These are phyloP conservation scores for Ascocoryne sarcoides DNA, from an alignment of 2,329 filamentous ascomycete species.

Conservation along the genomic window DNA sequence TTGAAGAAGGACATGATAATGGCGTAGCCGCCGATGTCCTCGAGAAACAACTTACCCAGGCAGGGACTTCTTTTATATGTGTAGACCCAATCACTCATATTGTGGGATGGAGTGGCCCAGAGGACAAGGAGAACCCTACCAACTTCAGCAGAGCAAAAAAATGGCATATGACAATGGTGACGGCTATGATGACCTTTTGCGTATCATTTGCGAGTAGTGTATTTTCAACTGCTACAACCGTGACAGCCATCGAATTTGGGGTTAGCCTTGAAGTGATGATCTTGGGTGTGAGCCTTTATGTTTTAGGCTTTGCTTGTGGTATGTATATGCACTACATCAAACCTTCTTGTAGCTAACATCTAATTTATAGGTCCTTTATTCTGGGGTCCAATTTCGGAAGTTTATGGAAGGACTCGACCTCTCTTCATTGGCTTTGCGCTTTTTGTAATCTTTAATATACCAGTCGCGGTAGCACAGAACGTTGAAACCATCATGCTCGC, in stretches of 20 bases:
- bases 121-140: slow-evolving; percentile 1
- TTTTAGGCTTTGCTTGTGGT: slow-evolving; percentile 32
- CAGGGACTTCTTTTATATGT: not conserved
- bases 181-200: not conserved
- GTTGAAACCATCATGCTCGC: slow-evolving; percentile 44
- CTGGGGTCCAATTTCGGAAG: slow-evolving; percentile 33
- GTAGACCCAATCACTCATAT: slow-evolving; percentile 7
- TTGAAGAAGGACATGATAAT: not conserved
- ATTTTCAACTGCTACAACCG: slow-evolving; percentile 38
- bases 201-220: slow-evolving; percentile 29
- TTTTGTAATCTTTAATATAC: slow-evolving; percentile 36
- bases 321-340: no score
- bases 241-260: slow-evolving; percentile 37
- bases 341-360: not conserved
- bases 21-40: not conserved
- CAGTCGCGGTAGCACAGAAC: slow-evolving; percentile 43
- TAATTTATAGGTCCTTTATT: slow-evolving; percentile 23
- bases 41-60: slow-evolving; percentile 2
- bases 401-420: slow-evolving; percentile 31
- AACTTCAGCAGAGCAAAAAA: slow-evolving; percentile 3
- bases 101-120: slow-evolving; percentile 16
- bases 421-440: slow-evolving; percentile 33
- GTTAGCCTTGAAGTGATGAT: slow-evolving; percentile 37
- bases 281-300: slow-evolving; percentile 18
- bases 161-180: not conserved